These are phyloP conservation scores for Cryptosporidium meleagridis DNA, from an alignment of 169 alveolate species.

Conservation along the genomic window DNA sequence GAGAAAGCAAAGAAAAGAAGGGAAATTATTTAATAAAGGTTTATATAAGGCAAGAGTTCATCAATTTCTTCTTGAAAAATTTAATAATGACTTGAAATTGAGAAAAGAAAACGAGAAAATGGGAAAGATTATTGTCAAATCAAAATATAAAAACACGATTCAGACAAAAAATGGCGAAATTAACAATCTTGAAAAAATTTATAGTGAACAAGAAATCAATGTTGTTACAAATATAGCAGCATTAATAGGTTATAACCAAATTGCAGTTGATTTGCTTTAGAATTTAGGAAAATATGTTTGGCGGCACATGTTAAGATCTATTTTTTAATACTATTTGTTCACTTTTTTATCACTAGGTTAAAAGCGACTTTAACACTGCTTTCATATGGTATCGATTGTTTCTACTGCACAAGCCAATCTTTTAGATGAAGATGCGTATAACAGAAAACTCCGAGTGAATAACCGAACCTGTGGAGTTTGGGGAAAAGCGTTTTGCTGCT, in stretches of 20 bases:
- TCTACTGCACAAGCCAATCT: conserved; percentile 67
- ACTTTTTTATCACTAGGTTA: not conserved
- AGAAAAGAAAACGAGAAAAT: conserved; percentile 3
- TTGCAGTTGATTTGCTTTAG: conserved; percentile 49
- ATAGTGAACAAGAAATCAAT: conserved; percentile 35
- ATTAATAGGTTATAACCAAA: conserved; percentile 53
- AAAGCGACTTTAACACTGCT: not conserved
- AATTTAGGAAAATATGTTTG: not conserved
- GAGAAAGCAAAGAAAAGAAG: conserved; percentile 45
- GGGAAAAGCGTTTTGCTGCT: conserved; percentile 72
- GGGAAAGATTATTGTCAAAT: not conserved
- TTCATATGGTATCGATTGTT: conserved; percentile 66
- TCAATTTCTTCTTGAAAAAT: conserved; percentile 41
- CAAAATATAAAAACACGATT: not conserved
- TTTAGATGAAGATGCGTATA: conserved; percentile 26
- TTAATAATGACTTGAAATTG: not conserved
- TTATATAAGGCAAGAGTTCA: conserved; percentile 63
- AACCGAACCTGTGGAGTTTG: conserved; percentile 51
- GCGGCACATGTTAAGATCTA: conserved; percentile 52
- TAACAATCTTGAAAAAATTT: not conserved
- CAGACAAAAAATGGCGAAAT: not conserved
- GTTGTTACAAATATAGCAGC: conserved; percentile 43
- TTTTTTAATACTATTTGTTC: conserved; percentile 1
- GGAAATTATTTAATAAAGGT: conserved; percentile 40
- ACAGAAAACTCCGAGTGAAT: not conserved